Conservation (phyloP, 768 basidiomycete genomes). For the Pisolithus sp. region DNA sequence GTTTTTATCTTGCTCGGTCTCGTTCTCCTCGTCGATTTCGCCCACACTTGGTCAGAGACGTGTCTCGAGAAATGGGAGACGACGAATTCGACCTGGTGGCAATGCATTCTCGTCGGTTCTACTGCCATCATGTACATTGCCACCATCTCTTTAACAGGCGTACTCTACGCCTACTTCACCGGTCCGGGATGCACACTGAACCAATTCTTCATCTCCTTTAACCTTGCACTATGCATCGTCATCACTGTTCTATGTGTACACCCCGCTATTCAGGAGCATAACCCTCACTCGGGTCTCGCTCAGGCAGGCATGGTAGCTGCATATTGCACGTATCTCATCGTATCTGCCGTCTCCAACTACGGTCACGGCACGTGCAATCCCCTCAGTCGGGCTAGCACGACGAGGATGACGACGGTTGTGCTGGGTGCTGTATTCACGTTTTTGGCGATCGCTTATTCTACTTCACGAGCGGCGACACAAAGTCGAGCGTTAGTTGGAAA, state of each 20-base stretch:
- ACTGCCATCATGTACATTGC: conserved; percentile 85
- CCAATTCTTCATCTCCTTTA: conserved; percentile 96
- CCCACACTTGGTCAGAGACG: conserved; percentile 96
- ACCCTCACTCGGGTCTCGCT: conserved; percentile 90
- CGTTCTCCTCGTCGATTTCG: conserved; percentile 96
- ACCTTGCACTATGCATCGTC: conserved; percentile 73
- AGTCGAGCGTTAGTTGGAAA: conserved; percentile 83
- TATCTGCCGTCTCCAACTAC: conserved; percentile 91
- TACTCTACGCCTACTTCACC: conserved; percentile 91
- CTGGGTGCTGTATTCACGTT: conserved; percentile 95
- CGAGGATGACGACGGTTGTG: conserved; percentile 80
- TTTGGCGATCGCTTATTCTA: conserved; percentile 96
- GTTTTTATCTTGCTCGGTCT: conserved; percentile 97
- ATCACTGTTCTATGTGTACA: conserved; percentile 80
- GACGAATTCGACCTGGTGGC: conserved; percentile 84
- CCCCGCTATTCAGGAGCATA: conserved; percentile 83
- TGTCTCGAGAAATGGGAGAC: conserved; percentile 96
- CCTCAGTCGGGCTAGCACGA: conserved; percentile 58
- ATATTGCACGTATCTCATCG: conserved; percentile 94
- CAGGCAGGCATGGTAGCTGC: conserved; percentile 97
- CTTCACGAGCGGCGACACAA: conserved; percentile 92
- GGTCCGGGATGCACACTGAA: conserved; percentile 83
- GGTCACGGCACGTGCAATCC: conserved; percentile 87
- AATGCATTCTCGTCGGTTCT: conserved; percentile 90
- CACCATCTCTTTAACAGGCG: conserved; percentile 76